phyloP scores from a whole-genome alignment of 2,329 filamentous ascomycete species.

The Colletotrichum sp. region DNA sequence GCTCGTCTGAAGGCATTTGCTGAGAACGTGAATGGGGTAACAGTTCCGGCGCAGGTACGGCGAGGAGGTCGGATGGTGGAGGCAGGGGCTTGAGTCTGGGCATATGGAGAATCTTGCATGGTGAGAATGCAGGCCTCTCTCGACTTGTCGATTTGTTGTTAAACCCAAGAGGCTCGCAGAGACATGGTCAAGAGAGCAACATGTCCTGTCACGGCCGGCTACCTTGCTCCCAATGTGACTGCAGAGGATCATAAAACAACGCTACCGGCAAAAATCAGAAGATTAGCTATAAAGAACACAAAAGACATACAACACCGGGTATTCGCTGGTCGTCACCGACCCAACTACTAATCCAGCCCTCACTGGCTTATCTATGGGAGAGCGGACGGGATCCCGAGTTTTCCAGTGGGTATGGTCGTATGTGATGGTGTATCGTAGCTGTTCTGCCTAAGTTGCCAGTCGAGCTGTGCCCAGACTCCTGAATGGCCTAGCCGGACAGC shows the following conservation, averaged over 20 bases:
- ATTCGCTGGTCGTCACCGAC: not conserved
- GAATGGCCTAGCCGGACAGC: not conserved
- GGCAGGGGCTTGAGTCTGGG: not conserved
- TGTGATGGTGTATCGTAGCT: fast-evolving
- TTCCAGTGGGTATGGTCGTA: conserved; percentile 1
- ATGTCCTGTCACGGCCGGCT: not conserved
- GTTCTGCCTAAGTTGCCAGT: not conserved
- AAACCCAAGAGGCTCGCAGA: not conserved
- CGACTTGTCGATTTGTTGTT: not conserved
- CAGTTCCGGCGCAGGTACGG: not conserved
- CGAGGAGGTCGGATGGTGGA: not conserved
- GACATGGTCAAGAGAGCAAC: not conserved
- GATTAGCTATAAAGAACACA: too few relatives aligned
- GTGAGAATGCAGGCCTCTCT: not conserved
- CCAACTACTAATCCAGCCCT: too few relatives aligned
- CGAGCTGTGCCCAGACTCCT: not conserved
- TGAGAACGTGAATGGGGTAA: not conserved
- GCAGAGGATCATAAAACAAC: not conserved
- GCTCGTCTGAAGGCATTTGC: not conserved
- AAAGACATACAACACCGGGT: not conserved
- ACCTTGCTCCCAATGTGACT: not conserved
- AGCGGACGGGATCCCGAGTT: conserved; percentile 2
- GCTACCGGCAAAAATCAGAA: not conserved
- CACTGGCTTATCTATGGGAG: too few relatives aligned
- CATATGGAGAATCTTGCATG: not conserved